A percentile compares a stretch with the other conserved stretches of the same genome.
Conservation (phyloP, 495 filamentous ascomycete genomes). For the Paragyromitra xinjiangensis region DNA sequence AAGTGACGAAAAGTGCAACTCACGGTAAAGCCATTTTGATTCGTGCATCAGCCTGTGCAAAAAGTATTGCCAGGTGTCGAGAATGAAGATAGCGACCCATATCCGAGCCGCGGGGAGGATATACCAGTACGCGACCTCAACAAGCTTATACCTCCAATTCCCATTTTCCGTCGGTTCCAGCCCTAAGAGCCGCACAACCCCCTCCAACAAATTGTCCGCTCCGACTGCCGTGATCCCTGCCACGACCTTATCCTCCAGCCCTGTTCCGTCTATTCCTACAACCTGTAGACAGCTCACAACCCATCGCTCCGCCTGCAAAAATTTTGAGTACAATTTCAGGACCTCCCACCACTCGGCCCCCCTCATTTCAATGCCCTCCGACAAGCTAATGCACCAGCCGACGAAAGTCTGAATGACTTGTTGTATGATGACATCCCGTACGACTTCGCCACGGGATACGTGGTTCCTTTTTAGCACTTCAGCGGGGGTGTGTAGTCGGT, state of each 20-base stretch:
- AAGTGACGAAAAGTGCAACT: constrained; percentile 56
- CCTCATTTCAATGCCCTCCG: constrained; percentile 70
- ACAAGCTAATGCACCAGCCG: constrained; percentile 68
- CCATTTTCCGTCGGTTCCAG: constrained; percentile 69
- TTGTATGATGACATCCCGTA: constrained; percentile 86
- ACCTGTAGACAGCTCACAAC: constrained; percentile 58
- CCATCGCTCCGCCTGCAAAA: constrained; percentile 52
- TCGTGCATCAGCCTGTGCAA: constrained; percentile 92
- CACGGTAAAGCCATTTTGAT: constrained; percentile 96
- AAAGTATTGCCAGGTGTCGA: constrained; percentile 99
- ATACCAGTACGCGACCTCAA: constrained; percentile 79
- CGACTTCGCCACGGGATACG: constrained; percentile 80
- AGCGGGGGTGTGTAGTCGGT: constrained; percentile 90
- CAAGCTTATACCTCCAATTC: constrained; percentile 78
- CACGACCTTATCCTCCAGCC: constrained; percentile 52
- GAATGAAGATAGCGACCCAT: constrained; percentile 71
- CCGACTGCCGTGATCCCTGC: constrained; percentile 46
- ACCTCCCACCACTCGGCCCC: constrained; percentile 85
- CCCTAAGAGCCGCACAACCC: constrained; percentile 58
- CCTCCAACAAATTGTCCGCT: constrained; percentile 36
- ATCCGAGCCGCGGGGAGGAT: constrained; percentile 80
- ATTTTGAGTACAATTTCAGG: constrained; percentile 51
- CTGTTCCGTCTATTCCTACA: constrained; percentile 67
- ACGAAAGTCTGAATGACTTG: constrained; percentile 84
- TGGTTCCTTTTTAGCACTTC: constrained; percentile 87